Conservation (phyloP, 2,329 filamentous ascomycete species). For the Clonostachys byssicola region DNA sequence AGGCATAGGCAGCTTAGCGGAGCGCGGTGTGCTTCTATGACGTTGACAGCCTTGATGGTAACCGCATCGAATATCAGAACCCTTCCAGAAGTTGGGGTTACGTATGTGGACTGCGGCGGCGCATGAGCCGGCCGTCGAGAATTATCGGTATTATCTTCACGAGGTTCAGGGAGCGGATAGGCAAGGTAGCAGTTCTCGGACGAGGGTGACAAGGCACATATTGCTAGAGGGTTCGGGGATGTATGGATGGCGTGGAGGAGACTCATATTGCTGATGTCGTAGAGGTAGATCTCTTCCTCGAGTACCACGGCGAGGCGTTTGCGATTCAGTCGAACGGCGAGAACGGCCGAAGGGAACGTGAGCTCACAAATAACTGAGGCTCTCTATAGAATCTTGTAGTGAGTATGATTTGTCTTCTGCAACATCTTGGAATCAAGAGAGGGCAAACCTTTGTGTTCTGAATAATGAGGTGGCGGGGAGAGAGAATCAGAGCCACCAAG, state of each 20-base stretch:
- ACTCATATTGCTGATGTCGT: slow-evolving; percentile 98
- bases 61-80: slow-evolving; percentile 90
- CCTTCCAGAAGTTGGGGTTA: slow-evolving; percentile 83
- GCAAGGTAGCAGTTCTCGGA: slow-evolving; percentile 95
- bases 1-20: slow-evolving; percentile 86
- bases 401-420: neutral
- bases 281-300: slow-evolving; percentile 95
- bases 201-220: slow-evolving; percentile 88
- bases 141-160: slow-evolving; percentile 39
- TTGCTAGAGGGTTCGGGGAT: slow-evolving; percentile 86
- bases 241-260: slow-evolving; percentile 89
- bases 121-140: slow-evolving; percentile 71
- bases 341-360: slow-evolving; percentile 93
- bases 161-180: slow-evolving; percentile 78
- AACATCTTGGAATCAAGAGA: slow-evolving; percentile 7
- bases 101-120: slow-evolving; percentile 73
- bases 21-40: slow-evolving; percentile 91
- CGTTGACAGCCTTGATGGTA: slow-evolving; percentile 87
- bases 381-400: slow-evolving; percentile 31
- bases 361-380: slow-evolving; percentile 93
- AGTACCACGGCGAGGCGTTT: slow-evolving; percentile 91
- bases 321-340: slow-evolving; percentile 89
- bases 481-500: slow-evolving; percentile 87
- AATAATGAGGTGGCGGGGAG: slow-evolving; percentile 87
- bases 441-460: slow-evolving; percentile 86